A percentile compares a stretch with the other conserved stretches of the same genome.
Conservation (phyloP, 306 rosid genomes). For the Vigna trinervia region DNA sequence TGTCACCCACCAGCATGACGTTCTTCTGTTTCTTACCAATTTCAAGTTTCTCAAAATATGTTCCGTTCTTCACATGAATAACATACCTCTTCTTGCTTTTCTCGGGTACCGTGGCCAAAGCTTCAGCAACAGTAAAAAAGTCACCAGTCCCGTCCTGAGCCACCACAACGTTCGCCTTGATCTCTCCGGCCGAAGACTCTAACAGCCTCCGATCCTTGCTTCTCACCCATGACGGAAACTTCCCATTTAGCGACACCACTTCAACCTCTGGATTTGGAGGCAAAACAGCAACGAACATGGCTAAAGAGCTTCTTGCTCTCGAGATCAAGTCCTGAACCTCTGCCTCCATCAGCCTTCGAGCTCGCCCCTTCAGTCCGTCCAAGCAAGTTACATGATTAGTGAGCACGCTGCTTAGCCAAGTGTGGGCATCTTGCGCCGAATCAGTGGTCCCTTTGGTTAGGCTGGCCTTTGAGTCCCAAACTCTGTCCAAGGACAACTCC, state of each 20-base stretch:
- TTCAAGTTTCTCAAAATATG: constrained; percentile 64
- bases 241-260: constrained; percentile 33
- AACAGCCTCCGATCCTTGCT: constrained; percentile 58
- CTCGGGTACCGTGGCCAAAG: constrained; percentile 62
- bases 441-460: constrained; percentile 32
- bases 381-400: constrained; percentile 76
- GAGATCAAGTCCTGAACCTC: constrained; percentile 53
- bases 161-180: constrained; percentile 66
- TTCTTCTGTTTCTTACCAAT: constrained; percentile 60
- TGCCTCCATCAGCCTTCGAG: constrained; percentile 40
- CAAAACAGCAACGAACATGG: constrained; percentile 53
- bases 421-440: constrained; percentile 57
- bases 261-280: constrained; percentile 2
- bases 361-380: constrained; percentile 60
- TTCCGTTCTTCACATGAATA: constrained; percentile 70
- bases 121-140: constrained; percentile 64
- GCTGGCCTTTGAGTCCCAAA: constrained; percentile 52
- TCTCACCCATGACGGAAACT: constrained; percentile 58
- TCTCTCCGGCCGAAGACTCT: constrained; percentile 35
- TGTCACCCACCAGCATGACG: constrained; percentile 72
- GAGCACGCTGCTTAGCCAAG: constrained; percentile 77
- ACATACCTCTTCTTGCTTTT: constrained; percentile 61
- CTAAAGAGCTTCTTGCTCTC: constrained; percentile 59
- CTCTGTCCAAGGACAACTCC: constrained; percentile 58
- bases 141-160: constrained; percentile 80